Base-by-base conservation (phyloP, 768 basidiomycete genomes). In the Albatrellus ellisii region DNA sequence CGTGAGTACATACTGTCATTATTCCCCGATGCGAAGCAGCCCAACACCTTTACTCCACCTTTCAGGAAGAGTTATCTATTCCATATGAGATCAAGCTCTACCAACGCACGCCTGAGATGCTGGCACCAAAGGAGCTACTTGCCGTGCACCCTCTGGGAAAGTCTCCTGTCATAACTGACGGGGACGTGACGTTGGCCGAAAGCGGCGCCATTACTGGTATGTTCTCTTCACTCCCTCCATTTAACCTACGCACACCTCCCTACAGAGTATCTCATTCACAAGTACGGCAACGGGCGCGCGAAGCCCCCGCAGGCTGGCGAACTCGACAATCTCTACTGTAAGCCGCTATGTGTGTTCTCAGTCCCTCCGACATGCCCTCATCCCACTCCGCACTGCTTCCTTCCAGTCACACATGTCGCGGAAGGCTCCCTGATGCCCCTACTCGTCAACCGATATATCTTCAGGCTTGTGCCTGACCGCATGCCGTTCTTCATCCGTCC, bases 51-150 rank as follows among this genome's bases (percentile, higher is more conserved):
- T 26, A 4, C 22, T 18, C 10, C 12, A 15, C 26, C 24, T 24
- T 35, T 9, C 24, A 73, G 72, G 72, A 76, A 54, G 74, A 77
- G 47, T 61, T 77, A 7, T 54, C 57, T n/a, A 46, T 67, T 1
- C 57, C 62, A 1, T 72, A 72, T 45, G 55, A 62, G 34, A 56
- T 72, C 51, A 68, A 66, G 49, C 55, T 54, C 40, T 69, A 69
- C 45, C 45, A 62, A 38, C 59, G 65, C 24, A 35, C 40, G 9
- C 49, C 53, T 12, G 45, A 57, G 22, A 34, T 52, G 26, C 50
- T 43, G 28, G 67, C 67, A 7, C 66, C 67, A 10, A 49, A 55
- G 21, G 64, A 66, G 39, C 51, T 68, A 7, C 48, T 52, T 20
- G 41, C 60, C 2, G 41, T 69, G 20, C 58, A 65, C 36, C 68